Conservation (phyloP, 2,329 filamentous ascomycete genomes). For the Apiospora malaysiana region DNA sequence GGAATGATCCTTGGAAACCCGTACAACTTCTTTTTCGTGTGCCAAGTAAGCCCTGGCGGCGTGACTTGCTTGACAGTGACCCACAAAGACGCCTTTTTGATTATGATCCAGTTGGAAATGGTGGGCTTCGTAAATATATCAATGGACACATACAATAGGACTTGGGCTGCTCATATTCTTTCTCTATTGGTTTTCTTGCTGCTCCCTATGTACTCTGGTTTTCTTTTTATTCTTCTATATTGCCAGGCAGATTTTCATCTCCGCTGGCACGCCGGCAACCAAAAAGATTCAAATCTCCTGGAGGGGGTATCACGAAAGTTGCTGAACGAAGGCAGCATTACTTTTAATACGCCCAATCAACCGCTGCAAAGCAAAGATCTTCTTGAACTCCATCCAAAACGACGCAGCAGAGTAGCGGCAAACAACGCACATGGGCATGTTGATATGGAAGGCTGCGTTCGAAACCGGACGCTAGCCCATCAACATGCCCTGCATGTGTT, state of each 20-base stretch:
- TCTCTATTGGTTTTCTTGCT: not conserved
- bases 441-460: not conserved
- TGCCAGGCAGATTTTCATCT: constrained; percentile 24
- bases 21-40: not conserved
- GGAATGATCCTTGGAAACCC: not conserved
- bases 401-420: not conserved
- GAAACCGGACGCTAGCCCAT: not conserved
- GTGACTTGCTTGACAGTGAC: not conserved
- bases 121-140: not conserved
- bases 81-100: not conserved
- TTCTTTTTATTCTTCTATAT: constrained; percentile 23
- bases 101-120: not conserved
- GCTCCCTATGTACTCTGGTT: constrained; percentile 23
- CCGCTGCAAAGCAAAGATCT: not conserved
- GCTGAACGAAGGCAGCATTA: constrained; percentile 14
- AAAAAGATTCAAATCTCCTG: constrained; percentile 26
- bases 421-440: not conserved
- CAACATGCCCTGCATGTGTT: not conserved
- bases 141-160: constrained; percentile 50
- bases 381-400: constrained; percentile 10
- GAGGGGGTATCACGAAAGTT: constrained; percentile 19
- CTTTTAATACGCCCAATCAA: constrained; percentile 15
- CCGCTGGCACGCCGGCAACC: not conserved
- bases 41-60: not conserved
- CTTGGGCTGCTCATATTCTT: constrained; percentile 57